phyloP scores from a whole-genome alignment of 495 filamentous ascomycete genomes.

The Aspergillus coremiiformis region DNA sequence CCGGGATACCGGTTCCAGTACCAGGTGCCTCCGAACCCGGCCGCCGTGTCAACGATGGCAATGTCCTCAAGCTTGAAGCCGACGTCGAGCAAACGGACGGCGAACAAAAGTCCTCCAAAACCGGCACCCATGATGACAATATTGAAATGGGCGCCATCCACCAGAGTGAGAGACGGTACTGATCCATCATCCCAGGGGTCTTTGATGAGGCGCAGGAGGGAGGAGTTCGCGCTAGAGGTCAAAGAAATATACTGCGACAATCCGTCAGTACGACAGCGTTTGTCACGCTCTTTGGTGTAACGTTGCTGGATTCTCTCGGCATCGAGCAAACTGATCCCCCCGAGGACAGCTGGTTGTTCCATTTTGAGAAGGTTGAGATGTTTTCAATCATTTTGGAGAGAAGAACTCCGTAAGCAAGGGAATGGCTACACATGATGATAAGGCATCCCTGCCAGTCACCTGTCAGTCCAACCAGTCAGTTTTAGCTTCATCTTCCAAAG shows the following conservation, averaged over 20 bases:
- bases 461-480: no score
- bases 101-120: constrained; percentile 8
- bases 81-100: constrained; percentile 6
- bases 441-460: no score
- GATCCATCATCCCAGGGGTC: not conserved
- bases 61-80: constrained; percentile 31
- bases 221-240: not conserved
- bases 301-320: not conserved
- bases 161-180: not conserved
- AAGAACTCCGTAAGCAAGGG: no score
- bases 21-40: constrained; percentile 48
- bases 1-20: constrained; percentile 38
- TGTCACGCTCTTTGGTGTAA: not conserved
- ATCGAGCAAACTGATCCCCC: not conserved
- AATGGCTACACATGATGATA: no score
- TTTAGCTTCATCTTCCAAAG: no score
- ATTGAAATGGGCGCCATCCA: not conserved
- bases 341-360: not conserved
- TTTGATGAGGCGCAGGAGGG: not conserved
- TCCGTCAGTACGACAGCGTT: not conserved
- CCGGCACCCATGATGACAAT: constrained; percentile 11
- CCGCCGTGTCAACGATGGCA: constrained; percentile 42
- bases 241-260: not conserved
- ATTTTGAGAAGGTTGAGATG: no score
- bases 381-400: no score